A percentile compares a stretch with the other conserved stretches of the same genome.
phyloP scores from a whole-genome alignment of 2,329 filamentous ascomycete genomes.

The Thielaviopsis populi region DNA sequence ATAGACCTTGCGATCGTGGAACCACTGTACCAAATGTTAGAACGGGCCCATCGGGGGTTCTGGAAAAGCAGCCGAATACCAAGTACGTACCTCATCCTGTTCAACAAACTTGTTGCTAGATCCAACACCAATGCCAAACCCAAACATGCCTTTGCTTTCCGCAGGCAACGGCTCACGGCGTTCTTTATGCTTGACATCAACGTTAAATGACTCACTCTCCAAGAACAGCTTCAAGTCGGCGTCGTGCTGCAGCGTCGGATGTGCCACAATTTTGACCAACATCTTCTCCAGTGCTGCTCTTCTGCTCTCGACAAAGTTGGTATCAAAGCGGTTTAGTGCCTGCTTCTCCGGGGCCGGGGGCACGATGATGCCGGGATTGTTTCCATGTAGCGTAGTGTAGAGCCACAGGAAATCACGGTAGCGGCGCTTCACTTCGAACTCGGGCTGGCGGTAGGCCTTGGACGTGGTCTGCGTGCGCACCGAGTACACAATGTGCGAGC shows the following conservation, averaged over 20 bases:
- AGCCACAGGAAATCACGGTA: conserved; percentile 98
- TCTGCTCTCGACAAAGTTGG: conserved; percentile 87
- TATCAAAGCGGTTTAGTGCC: conserved; percentile 88
- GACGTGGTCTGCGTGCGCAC: conserved; percentile 89
- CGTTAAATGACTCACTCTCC: conserved; percentile 88
- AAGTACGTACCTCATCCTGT: conserved; percentile 68
- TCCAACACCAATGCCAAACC: conserved; percentile 59
- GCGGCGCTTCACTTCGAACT: conserved; percentile 84
- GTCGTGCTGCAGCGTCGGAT: conserved; percentile 84
- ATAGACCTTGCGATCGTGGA: conserved; percentile 90
- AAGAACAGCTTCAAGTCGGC: conserved; percentile 89
- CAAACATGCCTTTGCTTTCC: conserved; percentile 88
- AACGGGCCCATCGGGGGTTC: not conserved
- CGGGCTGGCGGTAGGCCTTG: conserved; percentile 82
- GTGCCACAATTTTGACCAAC: conserved; percentile 87
- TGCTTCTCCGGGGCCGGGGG: conserved; percentile 96
- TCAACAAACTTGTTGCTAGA: conserved; percentile 82
- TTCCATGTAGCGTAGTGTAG: conserved; percentile 84
- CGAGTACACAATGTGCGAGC: conserved; percentile 94
- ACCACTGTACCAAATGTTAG: conserved; percentile 50
- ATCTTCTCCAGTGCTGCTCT: conserved; percentile 89
- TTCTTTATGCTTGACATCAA: conserved; percentile 96
- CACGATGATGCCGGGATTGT: conserved; percentile 88
- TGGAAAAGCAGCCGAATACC: not conserved
- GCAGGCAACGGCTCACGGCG: conserved; percentile 70